Conservation (phyloP, 768 basidiomycete genomes). For the Boletales sp. region DNA sequence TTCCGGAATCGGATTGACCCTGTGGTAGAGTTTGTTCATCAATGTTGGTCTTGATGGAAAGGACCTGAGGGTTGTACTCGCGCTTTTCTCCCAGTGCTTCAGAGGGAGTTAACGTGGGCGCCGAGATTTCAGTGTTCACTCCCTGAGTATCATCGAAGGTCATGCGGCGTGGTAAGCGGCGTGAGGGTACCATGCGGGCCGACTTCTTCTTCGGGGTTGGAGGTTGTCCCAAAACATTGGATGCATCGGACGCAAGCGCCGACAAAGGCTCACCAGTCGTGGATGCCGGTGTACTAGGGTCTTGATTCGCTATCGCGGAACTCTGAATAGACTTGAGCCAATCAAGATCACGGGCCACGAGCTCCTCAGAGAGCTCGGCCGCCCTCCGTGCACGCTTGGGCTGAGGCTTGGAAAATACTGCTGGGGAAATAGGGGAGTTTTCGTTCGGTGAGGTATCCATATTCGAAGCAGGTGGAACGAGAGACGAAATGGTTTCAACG, state of each 20-base stretch:
- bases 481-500: neutral
- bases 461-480: neutral
- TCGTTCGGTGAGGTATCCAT: no score
- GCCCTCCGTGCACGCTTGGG: constrained; percentile 23
- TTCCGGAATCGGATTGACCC: neutral
- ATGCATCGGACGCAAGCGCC: neutral
- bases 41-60: constrained; percentile 1
- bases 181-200: constrained; percentile 24
- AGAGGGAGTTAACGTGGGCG: neutral
- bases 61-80: neutral
- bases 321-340: constrained; percentile 24
- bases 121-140: neutral
- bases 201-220: constrained; percentile 16
- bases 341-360: constrained; percentile 28
- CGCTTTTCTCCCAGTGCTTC: neutral
- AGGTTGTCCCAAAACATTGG: neutral
- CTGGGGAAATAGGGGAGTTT: no score
- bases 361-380: constrained; percentile 18
- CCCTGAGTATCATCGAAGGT: neutral
- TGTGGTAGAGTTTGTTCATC: neutral
- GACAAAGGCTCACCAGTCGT: neutral
- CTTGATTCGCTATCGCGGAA: neutral
- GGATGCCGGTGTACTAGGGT: neutral
- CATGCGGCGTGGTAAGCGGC: constrained; percentile 21
- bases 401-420: constrained; percentile 17